phyloP scores from a whole-genome alignment of 2,329 filamentous ascomycete species.

The Epichloe scottii region DNA sequence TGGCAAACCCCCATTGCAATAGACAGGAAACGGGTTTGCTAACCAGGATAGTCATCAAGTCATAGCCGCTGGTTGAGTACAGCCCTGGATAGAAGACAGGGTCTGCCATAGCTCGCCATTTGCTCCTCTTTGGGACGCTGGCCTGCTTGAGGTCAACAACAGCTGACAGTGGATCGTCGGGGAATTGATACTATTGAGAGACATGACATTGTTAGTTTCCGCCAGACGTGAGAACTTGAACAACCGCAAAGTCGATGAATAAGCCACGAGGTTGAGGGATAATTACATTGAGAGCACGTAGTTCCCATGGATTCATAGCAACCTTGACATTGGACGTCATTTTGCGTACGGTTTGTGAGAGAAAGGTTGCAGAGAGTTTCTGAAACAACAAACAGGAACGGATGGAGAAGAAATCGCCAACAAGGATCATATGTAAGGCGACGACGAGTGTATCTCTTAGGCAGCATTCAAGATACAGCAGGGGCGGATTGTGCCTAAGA shows the following conservation, averaged over 20 bases:
- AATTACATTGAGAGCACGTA: conserved; percentile 21
- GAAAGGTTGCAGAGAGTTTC: neutral
- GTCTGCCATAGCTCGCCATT: conserved; percentile 23
- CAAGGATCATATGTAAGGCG: too few species aligned
- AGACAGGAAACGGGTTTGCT: conserved; percentile 11
- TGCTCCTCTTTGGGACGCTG: conserved; percentile 1
- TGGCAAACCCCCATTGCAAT: neutral
- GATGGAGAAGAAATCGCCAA: too few species aligned
- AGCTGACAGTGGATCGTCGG: conserved; percentile 1
- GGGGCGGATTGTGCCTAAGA: neutral
- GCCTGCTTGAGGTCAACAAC: conserved; percentile 1
- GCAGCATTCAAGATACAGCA: neutral
- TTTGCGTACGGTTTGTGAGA: neutral
- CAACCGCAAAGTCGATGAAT: neutral
- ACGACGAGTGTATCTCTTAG: neutral
- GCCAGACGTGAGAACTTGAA: neutral
- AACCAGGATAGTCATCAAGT: conserved; percentile 44
- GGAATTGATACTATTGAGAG: conserved; percentile 10
- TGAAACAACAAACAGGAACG: too few species aligned
- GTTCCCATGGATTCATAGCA: conserved; percentile 23
- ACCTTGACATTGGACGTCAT: conserved; percentile 4
- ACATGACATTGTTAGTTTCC: neutral
- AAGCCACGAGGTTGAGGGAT: neutral
- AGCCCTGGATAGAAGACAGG: conserved; percentile 42
- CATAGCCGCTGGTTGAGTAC: conserved; percentile 41